Conservation (phyloP, 176 grass and related monocot species). For the sorghum (Sorghum bicolor) region DNA sequence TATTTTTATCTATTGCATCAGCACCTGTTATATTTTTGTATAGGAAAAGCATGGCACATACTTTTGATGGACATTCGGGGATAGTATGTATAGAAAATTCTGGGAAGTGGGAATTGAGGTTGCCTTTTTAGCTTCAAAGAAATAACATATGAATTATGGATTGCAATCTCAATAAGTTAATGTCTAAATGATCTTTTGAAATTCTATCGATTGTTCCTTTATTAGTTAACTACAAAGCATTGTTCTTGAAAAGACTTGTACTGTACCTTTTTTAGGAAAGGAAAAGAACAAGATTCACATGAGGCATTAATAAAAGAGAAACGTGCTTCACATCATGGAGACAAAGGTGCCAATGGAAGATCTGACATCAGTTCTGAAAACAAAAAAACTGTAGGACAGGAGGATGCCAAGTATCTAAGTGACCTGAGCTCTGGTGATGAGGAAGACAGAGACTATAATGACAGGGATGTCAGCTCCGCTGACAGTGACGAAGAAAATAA, state of each 20-base stretch:
- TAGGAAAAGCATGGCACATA: background rate
- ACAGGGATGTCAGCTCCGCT: conserved; percentile 24
- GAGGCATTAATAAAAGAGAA: conserved; percentile 30
- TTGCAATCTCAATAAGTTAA: background rate
- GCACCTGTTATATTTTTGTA: background rate
- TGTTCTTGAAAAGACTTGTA: conserved; percentile 22
- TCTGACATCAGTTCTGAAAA: conserved; percentile 20
- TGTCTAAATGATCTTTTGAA: background rate
- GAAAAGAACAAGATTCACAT: conserved; percentile 27
- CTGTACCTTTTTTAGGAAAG: conserved; percentile 40
- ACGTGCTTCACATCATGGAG: background rate
- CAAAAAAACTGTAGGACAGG: conserved; percentile 10
- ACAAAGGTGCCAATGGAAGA: conserved; percentile 24
- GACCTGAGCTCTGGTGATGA: conserved; percentile 29
- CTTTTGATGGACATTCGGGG: background rate
- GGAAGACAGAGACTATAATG: conserved; percentile 40
- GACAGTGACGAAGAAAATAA: conserved; percentile 27
- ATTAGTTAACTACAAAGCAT: background rate
- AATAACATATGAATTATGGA: background rate
- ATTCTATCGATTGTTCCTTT: background rate
- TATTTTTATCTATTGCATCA: background rate
- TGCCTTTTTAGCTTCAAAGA: conserved; percentile 1
- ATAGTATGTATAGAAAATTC: background rate
- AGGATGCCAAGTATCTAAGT: conserved; percentile 29
- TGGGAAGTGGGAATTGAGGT: background rate